Percentiles rank a stretch among this genome's conserved stretches.
These are phyloP conservation scores for Globisporangium splendens DNA, from an alignment of 352 stramenopile species.

Conservation along the genomic window DNA sequence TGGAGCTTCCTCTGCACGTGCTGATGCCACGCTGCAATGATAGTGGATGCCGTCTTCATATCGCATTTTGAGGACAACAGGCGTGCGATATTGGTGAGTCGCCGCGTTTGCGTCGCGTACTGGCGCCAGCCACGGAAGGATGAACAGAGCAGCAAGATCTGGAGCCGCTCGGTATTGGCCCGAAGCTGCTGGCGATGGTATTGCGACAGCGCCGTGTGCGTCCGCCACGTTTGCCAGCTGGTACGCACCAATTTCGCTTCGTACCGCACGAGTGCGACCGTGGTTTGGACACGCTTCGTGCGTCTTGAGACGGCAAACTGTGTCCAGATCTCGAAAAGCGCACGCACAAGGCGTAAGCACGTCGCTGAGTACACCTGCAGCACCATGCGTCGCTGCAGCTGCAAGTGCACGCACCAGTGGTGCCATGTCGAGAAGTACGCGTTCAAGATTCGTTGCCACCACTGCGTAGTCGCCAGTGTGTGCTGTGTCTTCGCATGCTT, in stretches of 20 bases:
- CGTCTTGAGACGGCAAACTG: constrained; percentile 16
- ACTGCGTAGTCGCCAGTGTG: neutral
- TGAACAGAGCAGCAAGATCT: constrained; percentile 57
- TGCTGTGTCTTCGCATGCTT: neutral
- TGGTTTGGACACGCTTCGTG: constrained; percentile 21
- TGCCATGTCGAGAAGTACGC: constrained; percentile 23
- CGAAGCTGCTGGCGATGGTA: constrained; percentile 37
- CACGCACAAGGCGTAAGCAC: constrained; percentile 23
- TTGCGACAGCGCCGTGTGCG: constrained; percentile 14
- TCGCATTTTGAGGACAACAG: constrained; percentile 23
- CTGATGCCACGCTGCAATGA: constrained; percentile 22
- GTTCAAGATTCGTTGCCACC: neutral
- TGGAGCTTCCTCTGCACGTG: constrained; percentile 8
- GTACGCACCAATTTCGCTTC: constrained; percentile 10
- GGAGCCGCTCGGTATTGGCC: constrained; percentile 50
- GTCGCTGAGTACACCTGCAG: constrained; percentile 25
- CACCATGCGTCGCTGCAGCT: constrained; percentile 17
- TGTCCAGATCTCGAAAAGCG: constrained; percentile 26
- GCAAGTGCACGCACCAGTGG: constrained; percentile 8
- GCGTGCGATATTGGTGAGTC: constrained; percentile 20
- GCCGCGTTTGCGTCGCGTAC: constrained; percentile 29
- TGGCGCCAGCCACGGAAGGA: constrained; percentile 47
- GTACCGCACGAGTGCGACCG: constrained; percentile 21
- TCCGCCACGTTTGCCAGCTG: constrained; percentile 25
- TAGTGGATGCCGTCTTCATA: constrained; percentile 1